Conservation (phyloP, 2,329 filamentous ascomycete species). For the Sclerotinia borealis region DNA sequence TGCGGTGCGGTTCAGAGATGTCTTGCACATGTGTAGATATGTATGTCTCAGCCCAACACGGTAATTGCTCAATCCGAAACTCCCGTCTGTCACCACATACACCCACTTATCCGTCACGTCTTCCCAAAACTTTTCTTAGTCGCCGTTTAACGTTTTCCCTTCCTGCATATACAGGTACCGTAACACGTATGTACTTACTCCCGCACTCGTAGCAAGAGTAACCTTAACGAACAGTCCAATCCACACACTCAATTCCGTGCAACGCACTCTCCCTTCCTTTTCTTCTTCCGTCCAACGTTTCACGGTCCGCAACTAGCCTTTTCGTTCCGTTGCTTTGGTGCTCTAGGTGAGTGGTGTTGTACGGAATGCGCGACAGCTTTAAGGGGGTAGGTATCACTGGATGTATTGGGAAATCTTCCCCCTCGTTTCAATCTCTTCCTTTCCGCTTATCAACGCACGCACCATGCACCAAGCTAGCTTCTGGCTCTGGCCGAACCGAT, state of each 20-base stretch:
- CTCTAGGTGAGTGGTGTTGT: neutral
- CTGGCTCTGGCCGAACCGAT: neutral
- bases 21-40: neutral
- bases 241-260: neutral
- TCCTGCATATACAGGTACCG: neutral
- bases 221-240: neutral
- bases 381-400: neutral
- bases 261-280: slow-evolving; percentile 2
- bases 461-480: neutral
- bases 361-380: neutral
- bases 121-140: neutral
- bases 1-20: neutral
- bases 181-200: neutral
- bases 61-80: neutral
- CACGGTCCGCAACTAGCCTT: neutral
- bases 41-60: slow-evolving; percentile 1
- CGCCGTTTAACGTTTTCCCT: slow-evolving; percentile 8
- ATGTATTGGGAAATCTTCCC: neutral
- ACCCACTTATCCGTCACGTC: neutral
- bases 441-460: neutral
- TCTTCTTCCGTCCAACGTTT: slow-evolving; percentile 1
- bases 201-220: neutral
- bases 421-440: slow-evolving; percentile 5
- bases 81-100: neutral
- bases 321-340: neutral